These are phyloP conservation scores for Vaccinium vitisidaea DNA, from an alignment of 148 eudicot species.

Conservation along the genomic window DNA sequence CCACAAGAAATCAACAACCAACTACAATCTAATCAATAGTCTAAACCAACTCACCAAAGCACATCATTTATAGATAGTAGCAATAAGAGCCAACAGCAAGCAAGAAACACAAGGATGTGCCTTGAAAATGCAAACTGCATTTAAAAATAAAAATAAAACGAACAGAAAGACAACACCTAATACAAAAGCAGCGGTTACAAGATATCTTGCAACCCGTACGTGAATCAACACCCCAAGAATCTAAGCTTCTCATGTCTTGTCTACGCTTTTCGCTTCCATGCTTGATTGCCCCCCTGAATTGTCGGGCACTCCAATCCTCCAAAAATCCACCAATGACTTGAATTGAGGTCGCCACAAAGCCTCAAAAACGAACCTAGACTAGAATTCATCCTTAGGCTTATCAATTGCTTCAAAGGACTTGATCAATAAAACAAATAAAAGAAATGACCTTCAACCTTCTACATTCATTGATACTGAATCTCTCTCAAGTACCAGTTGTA, in stretches of 20 bases:
- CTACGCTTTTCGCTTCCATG: not conserved
- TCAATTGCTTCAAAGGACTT: not conserved
- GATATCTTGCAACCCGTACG: not conserved
- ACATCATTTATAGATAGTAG: not conserved
- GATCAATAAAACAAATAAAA: not conserved
- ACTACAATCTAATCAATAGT: not conserved
- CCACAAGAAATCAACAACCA: not conserved
- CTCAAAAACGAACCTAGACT: not conserved
- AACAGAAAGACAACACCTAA: not conserved
- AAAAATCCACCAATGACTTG: not conserved
- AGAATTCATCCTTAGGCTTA: not conserved
- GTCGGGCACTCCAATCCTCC: not conserved
- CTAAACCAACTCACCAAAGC: not conserved
- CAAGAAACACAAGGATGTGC: not conserved
- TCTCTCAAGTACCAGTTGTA: not conserved
- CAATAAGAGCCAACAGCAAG: not conserved
- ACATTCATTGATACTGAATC: not conserved
- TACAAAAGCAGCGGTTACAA: not conserved
- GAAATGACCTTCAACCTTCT: not conserved
- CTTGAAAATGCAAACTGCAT: not conserved
- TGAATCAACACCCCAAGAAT: not conserved
- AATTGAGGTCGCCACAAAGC: not conserved
- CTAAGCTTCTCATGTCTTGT: not conserved
- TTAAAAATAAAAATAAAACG: not conserved
- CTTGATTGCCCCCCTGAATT: not conserved